Percentiles rank a stretch among this genome's conserved stretches.
Evolutionary conservation across 106 monocot genomes (phyloP).

Genomic region (Alisma plantagoaquatica): DNA sequence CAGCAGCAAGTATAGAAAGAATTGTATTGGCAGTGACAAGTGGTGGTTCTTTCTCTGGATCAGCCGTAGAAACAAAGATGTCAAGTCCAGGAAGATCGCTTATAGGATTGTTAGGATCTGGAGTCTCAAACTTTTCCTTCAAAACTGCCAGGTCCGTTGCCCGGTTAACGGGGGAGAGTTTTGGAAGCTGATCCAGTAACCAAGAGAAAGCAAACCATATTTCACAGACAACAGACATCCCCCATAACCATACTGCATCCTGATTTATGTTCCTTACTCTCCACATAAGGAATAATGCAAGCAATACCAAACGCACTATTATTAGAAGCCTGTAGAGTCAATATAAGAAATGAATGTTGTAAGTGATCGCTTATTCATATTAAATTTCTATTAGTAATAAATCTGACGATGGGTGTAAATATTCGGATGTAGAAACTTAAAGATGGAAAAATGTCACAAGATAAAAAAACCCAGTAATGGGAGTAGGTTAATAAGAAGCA

Average conservation of each 20-base stretch:
- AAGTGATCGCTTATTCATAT: too few relatives aligned
- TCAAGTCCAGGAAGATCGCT: constrained; percentile 32
- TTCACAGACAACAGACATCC: constrained; percentile 72
- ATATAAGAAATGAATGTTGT: too few relatives aligned
- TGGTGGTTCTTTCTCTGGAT: constrained; percentile 78
- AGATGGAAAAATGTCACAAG: too few relatives aligned
- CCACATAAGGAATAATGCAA: constrained; percentile 55
- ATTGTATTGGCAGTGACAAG: constrained; percentile 80
- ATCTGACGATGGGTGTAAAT: too few relatives aligned
- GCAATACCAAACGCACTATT: constrained; percentile 40
- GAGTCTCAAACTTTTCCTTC: constrained; percentile 12
- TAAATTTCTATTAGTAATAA: too few relatives aligned
- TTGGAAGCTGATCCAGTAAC: constrained; percentile 89
- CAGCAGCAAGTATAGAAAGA: constrained; percentile 65
- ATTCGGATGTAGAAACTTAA: too few relatives aligned
- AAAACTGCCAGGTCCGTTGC: constrained; percentile 49
- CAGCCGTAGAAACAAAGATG: constrained; percentile 74
- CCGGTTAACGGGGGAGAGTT: constrained; percentile 62
- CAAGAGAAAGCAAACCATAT: constrained; percentile 84
- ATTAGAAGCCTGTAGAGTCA: constrained; percentile 20
- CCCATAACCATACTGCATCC: constrained; percentile 79
- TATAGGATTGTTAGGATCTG: not conserved
- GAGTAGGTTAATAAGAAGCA: too few relatives aligned
- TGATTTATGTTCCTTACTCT: constrained; percentile 48
- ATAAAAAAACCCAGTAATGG: not conserved